Evolutionary conservation across 768 basidiomycete genomes (phyloP).

Genomic region (Boletus rufocinnamomeus): DNA sequence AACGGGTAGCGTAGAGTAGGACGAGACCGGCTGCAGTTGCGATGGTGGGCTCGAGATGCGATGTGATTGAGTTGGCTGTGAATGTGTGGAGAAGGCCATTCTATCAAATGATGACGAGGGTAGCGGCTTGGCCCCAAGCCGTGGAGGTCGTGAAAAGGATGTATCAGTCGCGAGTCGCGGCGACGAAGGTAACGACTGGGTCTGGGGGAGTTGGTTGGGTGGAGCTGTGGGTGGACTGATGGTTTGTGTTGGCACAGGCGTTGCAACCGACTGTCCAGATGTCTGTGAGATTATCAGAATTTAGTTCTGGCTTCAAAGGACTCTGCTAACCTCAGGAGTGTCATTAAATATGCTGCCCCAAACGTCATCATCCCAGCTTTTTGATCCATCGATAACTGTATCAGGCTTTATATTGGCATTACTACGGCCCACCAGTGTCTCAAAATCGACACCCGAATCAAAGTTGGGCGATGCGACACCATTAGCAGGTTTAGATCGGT

Average conservation of each 20-base stretch:
- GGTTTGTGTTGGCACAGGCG: constrained; percentile 17
- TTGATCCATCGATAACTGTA: constrained; percentile 37
- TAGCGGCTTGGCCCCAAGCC: constrained; percentile 41
- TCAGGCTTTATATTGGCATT: constrained; percentile 51
- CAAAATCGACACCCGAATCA: constrained; percentile 76
- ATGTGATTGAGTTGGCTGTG: constrained; percentile 26
- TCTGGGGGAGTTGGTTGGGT: constrained; percentile 16
- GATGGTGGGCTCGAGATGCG: constrained; percentile 23
- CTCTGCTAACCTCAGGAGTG: constrained; percentile 32
- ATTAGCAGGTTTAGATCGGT: constrained; percentile 57
- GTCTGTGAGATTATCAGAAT: constrained; percentile 18
- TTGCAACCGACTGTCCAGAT: constrained; percentile 16
- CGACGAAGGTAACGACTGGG: constrained; percentile 43
- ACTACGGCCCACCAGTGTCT: constrained; percentile 73
- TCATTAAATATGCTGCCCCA: constrained; percentile 78
- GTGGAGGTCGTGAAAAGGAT: constrained; percentile 36
- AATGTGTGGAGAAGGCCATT: constrained; percentile 28
- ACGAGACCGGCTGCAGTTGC: constrained; percentile 21
- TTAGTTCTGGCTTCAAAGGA: background rate
- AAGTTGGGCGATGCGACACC: constrained; percentile 40
- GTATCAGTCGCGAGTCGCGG: constrained; percentile 38
- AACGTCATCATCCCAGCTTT: constrained; percentile 78
- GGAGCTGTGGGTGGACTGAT: constrained; percentile 17
- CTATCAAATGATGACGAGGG: constrained; percentile 39
- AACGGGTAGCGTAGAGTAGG: constrained; percentile 10